Percentiles rank a stretch among this genome's conserved stretches.
These are phyloP conservation scores for Abrus pulchellus DNA, from an alignment of 306 rosid genomes.

Conservation along the genomic window DNA sequence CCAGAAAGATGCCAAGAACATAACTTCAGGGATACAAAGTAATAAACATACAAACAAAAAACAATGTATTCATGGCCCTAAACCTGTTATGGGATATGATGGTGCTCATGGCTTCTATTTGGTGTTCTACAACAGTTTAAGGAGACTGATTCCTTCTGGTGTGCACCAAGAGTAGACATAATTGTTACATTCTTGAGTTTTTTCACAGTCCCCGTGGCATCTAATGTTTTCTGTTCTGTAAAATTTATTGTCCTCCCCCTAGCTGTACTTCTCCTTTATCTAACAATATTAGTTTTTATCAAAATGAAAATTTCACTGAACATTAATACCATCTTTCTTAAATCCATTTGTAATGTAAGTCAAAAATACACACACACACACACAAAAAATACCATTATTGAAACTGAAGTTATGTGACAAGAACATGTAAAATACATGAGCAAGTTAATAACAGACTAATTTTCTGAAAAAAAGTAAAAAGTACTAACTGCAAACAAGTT, in stretches of 20 bases:
- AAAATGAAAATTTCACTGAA: not conserved
- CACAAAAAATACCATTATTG: not conserved
- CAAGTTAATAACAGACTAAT: slow-evolving; percentile 2
- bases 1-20: not conserved
- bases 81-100: not conserved
- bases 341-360: not conserved
- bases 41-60: not conserved
- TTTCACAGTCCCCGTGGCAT: not conserved
- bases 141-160: not conserved
- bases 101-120: not conserved
- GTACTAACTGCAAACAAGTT: slow-evolving; percentile 22
- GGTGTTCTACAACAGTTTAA: not conserved
- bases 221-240: not conserved
- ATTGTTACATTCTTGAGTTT: not conserved
- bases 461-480: not conserved
- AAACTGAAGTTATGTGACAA: not conserved
- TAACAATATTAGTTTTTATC: not conserved
- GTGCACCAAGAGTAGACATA: not conserved
- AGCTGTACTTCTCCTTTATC: not conserved
- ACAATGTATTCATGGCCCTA: slow-evolving; percentile 2
- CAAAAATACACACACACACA: not conserved
- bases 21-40: not conserved
- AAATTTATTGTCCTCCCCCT: not conserved
- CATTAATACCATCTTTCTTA: not conserved
- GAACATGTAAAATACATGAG: not conserved